Base-by-base conservation (phyloP, 78 protist species). In the Anaeramoeba flamelloides region DNA sequence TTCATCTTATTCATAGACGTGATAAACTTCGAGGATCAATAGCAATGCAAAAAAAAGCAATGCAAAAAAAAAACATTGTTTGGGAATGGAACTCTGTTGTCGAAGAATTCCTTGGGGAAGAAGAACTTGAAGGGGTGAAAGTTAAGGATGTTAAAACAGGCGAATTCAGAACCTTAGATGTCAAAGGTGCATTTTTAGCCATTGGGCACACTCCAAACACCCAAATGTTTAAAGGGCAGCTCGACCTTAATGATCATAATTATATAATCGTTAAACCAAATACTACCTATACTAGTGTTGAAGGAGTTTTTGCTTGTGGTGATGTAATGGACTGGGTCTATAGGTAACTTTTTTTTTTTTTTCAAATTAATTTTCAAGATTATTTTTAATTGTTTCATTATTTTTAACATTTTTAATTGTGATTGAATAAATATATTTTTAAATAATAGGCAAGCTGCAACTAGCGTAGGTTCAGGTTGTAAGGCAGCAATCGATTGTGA, bases 381-480 rank as follows among this genome's bases (percentile, higher is more conserved):
- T n/a, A n/a, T n/a, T n/a, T n/a, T n/a, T n/a, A n/a, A n/a, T n/a
- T n/a, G n/a, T n/a, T n/a, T n/a, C n/a, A n/a, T n/a, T n/a, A n/a
- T n/a, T n/a, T n/a, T n/a, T n/a, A n/a, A n/a, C n/a, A n/a, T n/a
- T n/a, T n/a, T n/a, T n/a, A n/a, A n/a, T n/a, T n/a, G n/a, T n/a
- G n/a, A n/a, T n/a, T n/a, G n/a, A n/a, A n/a, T n/a, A n/a, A n/a
- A n/a, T n/a, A n/a, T n/a, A n/a, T n/a, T n/a, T n/a, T n/a, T n/a
- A n/a, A n/a, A n/a, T n/a, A n/a, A 87, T 33, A 81, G 94, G 22
- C 96, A 93, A 86, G 96, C 96, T 34, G 87, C 91, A 79, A 90
- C 93, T 1, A 91, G 93, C 3, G 94, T 93, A 4, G 96, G 94
- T 78, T 78, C 82, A 32, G 96, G 96, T 30, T 93, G 96, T 83